Percentiles rank a stretch among this genome's conserved stretches.
These are phyloP conservation scores for Diaporthe nobilis DNA, from an alignment of 2,329 filamentous ascomycete species.

Conservation along the genomic window DNA sequence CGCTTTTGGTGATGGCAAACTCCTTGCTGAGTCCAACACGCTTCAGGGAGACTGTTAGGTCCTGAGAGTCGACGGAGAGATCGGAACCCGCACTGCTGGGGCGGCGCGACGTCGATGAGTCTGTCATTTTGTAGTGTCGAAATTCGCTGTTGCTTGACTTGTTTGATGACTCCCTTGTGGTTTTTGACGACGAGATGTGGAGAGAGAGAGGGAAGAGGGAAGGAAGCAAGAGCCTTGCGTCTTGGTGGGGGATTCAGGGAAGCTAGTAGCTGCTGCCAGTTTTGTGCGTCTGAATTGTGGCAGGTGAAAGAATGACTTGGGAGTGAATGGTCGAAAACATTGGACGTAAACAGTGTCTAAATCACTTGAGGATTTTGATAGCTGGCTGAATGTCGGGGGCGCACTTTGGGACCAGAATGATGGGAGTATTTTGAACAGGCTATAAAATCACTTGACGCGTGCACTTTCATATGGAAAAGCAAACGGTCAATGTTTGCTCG, in stretches of 20 bases:
- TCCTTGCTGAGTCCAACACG: constrained; percentile 6
- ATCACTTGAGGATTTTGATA: neutral
- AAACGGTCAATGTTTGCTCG: neutral
- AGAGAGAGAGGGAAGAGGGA: neutral
- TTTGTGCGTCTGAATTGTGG: neutral
- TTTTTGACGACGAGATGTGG: neutral
- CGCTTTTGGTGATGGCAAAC: neutral
- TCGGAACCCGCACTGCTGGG: neutral
- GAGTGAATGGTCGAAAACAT: neutral
- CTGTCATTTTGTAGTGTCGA: neutral
- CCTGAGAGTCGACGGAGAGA: neutral
- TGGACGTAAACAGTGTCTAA: neutral
- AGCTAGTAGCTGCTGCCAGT: neutral
- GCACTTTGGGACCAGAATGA: neutral
- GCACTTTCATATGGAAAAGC: neutral
- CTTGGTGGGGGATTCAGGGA: neutral
- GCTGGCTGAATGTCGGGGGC: neutral
- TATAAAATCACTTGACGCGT: neutral
- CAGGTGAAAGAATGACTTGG: neutral
- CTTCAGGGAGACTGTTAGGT: neutral
- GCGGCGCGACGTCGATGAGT: too few species aligned
- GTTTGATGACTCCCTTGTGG: neutral
- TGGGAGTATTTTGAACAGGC: neutral
- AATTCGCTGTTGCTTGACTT: neutral
- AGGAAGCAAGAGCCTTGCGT: neutral